A percentile compares a stretch with the other conserved stretches of the same genome.
phyloP scores from a whole-genome alignment of 768 basidiomycete species.

The Boletus sp. region DNA sequence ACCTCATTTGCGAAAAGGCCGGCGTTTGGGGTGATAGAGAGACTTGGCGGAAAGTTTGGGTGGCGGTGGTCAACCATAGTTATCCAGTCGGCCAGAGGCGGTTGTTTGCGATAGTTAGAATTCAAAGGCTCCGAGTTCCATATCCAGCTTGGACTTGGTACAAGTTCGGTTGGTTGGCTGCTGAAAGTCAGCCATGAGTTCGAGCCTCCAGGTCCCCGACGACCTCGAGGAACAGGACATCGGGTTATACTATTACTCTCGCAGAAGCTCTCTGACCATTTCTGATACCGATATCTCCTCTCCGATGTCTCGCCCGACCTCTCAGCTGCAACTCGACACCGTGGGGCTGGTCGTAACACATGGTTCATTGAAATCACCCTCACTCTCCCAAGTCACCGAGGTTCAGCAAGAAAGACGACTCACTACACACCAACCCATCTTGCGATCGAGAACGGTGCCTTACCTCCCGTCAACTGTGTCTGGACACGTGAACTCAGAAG shows the following conservation, averaged over 20 bases:
- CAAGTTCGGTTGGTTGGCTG: not conserved
- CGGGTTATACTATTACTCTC: slow-evolving; percentile 22
- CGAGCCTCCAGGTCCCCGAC: slow-evolving; percentile 9
- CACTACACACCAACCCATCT: slow-evolving; percentile 25
- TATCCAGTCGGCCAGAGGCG: too few species aligned
- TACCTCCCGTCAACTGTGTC: slow-evolving; percentile 32
- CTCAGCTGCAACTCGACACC: slow-evolving; percentile 11
- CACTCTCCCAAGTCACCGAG: slow-evolving; percentile 30
- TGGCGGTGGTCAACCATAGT: slow-evolving; percentile 8
- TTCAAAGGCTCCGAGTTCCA: not conserved
- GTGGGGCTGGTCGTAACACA: not conserved
- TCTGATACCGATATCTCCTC: slow-evolving; percentile 27
- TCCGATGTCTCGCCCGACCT: slow-evolving; percentile 15
- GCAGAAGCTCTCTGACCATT: slow-evolving; percentile 20
- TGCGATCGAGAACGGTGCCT: slow-evolving; percentile 48
- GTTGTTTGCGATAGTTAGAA: slow-evolving; percentile 14
- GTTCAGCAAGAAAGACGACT: slow-evolving; percentile 12
- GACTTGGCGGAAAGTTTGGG: slow-evolving; percentile 46
- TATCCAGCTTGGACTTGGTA: not conserved
- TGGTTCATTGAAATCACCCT: slow-evolving; percentile 32
- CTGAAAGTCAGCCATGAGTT: slow-evolving; percentile 5
- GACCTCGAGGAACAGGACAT: slow-evolving; percentile 30
- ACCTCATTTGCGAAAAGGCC: not conserved
- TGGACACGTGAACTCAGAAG: slow-evolving; percentile 33
- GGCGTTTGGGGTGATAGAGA: slow-evolving; percentile 37